Conservation (phyloP, 139 green algal species). For the Pedinophyceae sp. region DNA sequence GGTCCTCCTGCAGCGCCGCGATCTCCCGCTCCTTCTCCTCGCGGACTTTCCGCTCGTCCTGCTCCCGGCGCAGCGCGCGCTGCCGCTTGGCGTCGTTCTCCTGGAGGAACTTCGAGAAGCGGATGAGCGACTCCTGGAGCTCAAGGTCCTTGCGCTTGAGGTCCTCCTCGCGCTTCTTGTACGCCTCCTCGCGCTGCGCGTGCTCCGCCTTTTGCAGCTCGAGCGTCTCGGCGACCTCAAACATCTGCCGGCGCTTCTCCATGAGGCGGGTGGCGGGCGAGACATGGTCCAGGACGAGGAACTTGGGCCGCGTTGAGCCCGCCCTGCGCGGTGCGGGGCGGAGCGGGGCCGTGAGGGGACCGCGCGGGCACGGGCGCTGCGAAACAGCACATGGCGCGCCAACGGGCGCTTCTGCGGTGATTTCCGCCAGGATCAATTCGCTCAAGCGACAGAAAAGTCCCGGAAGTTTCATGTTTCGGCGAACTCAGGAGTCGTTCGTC, state of each 20-base stretch:
- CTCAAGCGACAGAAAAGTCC: no score
- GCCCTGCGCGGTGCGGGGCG: no score
- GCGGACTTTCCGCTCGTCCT: constrained; percentile 55
- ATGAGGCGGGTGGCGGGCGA: constrained; percentile 71
- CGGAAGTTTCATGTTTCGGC: no score
- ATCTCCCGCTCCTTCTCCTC: constrained; percentile 67
- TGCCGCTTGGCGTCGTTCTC: constrained; percentile 80
- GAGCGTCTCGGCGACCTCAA: constrained; percentile 79
- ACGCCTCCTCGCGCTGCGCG: constrained; percentile 54
- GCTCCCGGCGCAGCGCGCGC: constrained; percentile 61
- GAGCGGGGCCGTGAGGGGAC: no score
- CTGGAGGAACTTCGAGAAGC: constrained; percentile 81
- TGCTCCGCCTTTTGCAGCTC: constrained; percentile 68
- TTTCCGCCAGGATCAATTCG: no score
- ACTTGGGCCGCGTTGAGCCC: no score
- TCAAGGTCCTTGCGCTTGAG: constrained; percentile 81
- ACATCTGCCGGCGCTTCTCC: constrained; percentile 84
- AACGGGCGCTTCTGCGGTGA: no score
- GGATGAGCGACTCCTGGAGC: constrained; percentile 76
- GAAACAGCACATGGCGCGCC: no score
- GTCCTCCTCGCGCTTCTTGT: constrained; percentile 57
- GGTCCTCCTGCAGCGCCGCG: constrained; percentile 36
- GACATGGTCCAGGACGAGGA: constrained; percentile 64
- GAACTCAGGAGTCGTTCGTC: no score
- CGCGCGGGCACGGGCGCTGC: no score